phyloP scores from a whole-genome alignment of 495 filamentous ascomycete species.

The Friedmanniomyces simplex region DNA sequence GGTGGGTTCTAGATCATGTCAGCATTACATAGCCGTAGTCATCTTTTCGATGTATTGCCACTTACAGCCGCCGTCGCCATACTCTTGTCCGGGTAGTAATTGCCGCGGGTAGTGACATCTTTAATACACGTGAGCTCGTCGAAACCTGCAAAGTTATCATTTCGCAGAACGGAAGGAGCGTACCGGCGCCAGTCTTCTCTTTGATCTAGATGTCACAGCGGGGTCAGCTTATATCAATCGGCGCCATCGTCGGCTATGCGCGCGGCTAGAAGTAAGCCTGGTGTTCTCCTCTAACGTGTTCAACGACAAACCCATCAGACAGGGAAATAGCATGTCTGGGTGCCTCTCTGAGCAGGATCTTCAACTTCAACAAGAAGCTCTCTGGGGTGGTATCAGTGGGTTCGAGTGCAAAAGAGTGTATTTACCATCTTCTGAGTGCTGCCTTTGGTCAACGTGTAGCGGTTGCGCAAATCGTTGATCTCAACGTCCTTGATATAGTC shows the following conservation, averaged over 20 bases:
- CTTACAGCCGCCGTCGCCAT: conserved; percentile 89
- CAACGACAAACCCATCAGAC: conserved; percentile 16
- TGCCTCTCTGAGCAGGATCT: conserved; percentile 4
- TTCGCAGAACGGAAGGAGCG: conserved; percentile 48
- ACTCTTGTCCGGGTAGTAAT: conserved; percentile 92
- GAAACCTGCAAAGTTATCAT: conserved; percentile 45
- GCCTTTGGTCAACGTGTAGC: conserved; percentile 95
- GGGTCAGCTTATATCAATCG: conserved; percentile 98
- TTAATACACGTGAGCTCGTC: conserved; percentile 53
- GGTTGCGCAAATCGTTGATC: conserved; percentile 94
- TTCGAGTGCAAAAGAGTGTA: conserved; percentile 43
- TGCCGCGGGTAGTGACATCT: conserved; percentile 99
- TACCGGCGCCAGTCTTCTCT: conserved; percentile 99
- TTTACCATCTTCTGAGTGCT: conserved; percentile 99
- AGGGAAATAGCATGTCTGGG: conserved; percentile 15
- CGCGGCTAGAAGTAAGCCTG: conserved; percentile 71
- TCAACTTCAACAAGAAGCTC: conserved; percentile 26
- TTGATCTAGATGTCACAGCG: conserved; percentile 96
- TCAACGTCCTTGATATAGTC: conserved; percentile 98
- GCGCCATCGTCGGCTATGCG: conserved; percentile 48
- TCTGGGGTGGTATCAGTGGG: conserved; percentile 71
- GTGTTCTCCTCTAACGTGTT: conserved; percentile 29
- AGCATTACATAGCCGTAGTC: too few species aligned
- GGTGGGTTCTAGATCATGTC: conserved; percentile 61
- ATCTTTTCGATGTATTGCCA: conserved; percentile 11